phyloP scores from a whole-genome alignment of 2,329 filamentous ascomycete genomes.

The Aspergillus sp. region DNA sequence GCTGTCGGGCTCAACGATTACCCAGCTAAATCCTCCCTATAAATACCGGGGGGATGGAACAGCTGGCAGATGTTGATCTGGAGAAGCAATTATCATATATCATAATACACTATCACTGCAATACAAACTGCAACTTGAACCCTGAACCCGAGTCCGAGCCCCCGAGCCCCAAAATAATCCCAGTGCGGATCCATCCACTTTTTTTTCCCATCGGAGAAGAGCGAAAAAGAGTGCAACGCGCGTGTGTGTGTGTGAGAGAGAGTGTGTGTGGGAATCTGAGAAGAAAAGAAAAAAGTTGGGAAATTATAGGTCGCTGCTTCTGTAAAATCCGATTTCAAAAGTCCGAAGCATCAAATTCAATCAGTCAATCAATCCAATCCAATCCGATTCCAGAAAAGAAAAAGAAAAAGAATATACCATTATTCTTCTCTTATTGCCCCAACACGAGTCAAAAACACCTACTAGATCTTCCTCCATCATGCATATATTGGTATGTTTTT shows the following conservation, averaged over 20 bases:
- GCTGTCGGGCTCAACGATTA: constrained; percentile 23
- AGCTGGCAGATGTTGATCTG: background rate
- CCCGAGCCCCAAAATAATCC: no score
- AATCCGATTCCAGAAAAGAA: background rate
- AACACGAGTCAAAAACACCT: constrained; percentile 10
- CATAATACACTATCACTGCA: no score
- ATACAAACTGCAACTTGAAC: no score
- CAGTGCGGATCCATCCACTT: background rate
- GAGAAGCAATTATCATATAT: background rate
- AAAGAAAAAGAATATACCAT: background rate
- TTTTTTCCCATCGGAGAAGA: background rate
- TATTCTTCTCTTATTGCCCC: constrained; percentile 7
- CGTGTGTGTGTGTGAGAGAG: background rate
- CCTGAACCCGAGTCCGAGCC: no score
- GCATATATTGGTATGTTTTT: constrained; percentile 50
- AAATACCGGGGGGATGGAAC: constrained; percentile 16
- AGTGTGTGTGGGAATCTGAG: no score
- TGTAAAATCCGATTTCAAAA: background rate
- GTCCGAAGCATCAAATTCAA: background rate
- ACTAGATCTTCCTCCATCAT: constrained; percentile 29
- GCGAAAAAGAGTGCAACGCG: background rate
- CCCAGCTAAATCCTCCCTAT: constrained; percentile 18
- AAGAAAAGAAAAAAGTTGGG: no score
- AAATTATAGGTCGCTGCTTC: background rate
- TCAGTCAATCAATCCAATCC: background rate